Percentiles rank a stretch among this genome's conserved stretches.
phyloP scores from a whole-genome alignment of 768 basidiomycete species.

The Hemileccinum rubropunctum region DNA sequence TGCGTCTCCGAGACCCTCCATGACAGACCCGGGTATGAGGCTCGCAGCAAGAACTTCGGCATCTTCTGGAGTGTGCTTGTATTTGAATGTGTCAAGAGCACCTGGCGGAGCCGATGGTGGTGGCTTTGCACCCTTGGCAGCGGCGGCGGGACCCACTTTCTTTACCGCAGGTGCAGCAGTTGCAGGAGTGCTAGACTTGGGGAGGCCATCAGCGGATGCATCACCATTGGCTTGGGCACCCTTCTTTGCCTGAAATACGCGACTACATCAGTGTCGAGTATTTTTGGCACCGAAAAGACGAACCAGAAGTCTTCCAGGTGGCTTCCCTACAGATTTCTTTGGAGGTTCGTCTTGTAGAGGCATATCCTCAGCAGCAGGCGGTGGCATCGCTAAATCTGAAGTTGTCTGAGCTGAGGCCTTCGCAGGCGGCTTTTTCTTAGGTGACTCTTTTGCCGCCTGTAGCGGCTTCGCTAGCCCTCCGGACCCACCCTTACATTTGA shows the following conservation, averaged over 20 bases:
- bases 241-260: conserved; percentile 51
- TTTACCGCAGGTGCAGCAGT: conserved; percentile 36
- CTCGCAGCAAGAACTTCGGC: conserved; percentile 78
- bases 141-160: conserved; percentile 40
- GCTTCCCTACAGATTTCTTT: conserved; percentile 50
- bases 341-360: conserved; percentile 31
- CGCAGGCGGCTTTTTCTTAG: conserved; percentile 36
- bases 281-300: neutral
- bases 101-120: conserved; percentile 48
- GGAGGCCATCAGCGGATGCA: conserved; percentile 9
- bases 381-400: conserved; percentile 18
- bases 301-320: conserved; percentile 47
- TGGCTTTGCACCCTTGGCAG: conserved; percentile 47
- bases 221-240: conserved; percentile 34
- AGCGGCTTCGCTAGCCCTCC: conserved; percentile 45
- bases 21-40: conserved; percentile 65
- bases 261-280: conserved; percentile 2
- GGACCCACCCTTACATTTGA: conserved; percentile 77
- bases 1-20: conserved; percentile 73
- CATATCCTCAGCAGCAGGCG: conserved; percentile 12
- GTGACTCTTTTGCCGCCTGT: conserved; percentile 30
- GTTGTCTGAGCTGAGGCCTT: conserved; percentile 26
- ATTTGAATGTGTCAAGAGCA: conserved; percentile 82
- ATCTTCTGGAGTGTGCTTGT: conserved; percentile 87
- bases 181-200: conserved; percentile 27